Percentiles rank a stretch among this genome's conserved stretches.
These are phyloP conservation scores for Physcomitrium patens DNA, from an alignment of 225 moss, liverwort and hornwort species.

Conservation along the genomic window DNA sequence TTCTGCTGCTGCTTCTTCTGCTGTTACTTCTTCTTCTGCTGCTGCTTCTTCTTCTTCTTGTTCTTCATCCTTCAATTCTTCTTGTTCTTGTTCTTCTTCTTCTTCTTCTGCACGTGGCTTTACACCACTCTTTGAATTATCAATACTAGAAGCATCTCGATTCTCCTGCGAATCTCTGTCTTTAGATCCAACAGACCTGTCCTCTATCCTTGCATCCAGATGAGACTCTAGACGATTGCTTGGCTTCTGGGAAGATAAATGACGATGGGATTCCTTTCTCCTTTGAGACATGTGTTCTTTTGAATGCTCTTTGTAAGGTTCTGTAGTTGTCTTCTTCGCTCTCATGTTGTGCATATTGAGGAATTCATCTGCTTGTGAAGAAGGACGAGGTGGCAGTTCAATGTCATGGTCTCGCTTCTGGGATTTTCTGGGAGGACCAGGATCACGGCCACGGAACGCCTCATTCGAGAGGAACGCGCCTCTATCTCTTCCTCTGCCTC, in stretches of 20 bases:
- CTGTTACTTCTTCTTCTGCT: too few relatives aligned
- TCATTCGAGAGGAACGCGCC: not conserved
- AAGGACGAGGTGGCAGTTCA: constrained; percentile 13
- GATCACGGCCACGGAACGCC: not conserved
- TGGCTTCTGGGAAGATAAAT: too few relatives aligned
- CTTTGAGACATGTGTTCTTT: too few relatives aligned
- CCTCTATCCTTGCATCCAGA: constrained; percentile 13
- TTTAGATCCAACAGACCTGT: constrained; percentile 14
- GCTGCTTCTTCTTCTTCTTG: too few relatives aligned
- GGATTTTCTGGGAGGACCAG: constrained; percentile 8
- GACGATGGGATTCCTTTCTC: too few relatives aligned
- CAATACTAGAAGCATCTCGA: constrained; percentile 20
- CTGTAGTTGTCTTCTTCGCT: too few relatives aligned
- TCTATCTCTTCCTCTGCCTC: constrained; percentile 16
- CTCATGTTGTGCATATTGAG: constrained; percentile 14
- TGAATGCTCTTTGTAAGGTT: too few relatives aligned
- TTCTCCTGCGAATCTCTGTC: constrained; percentile 5
- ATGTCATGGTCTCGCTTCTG: constrained; percentile 20
- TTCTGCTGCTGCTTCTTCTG: too few relatives aligned
- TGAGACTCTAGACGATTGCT: too few relatives aligned
- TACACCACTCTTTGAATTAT: not conserved
- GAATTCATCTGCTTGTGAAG: constrained; percentile 36
- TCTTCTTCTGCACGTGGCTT: constrained; percentile 18
- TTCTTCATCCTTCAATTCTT: too few relatives aligned
- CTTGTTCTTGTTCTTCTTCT: constrained; percentile 10